Conservation (phyloP, 352 stramenopile species). For the Pythium phragmiticola region DNA sequence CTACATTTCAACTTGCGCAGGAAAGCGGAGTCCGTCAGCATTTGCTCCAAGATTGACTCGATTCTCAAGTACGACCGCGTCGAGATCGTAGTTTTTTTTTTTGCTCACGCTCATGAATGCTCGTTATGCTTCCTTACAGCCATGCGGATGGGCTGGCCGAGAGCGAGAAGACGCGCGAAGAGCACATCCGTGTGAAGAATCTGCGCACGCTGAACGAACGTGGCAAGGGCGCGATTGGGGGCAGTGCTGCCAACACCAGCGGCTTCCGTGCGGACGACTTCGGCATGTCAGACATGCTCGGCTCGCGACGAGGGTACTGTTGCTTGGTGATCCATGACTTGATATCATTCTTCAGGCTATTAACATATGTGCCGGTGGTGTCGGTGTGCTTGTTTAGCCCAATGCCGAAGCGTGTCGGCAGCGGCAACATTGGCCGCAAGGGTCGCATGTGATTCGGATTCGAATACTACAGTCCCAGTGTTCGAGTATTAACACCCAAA, state of each 20-base stretch:
- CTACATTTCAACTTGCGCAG: conserved; percentile 17
- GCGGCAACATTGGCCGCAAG: conserved; percentile 55
- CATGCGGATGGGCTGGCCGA: conserved; percentile 55
- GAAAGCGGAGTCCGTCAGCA: conserved; percentile 58
- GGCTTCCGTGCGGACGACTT: conserved; percentile 48
- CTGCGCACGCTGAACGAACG: conserved; percentile 45
- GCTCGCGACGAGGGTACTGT: conserved; percentile 46
- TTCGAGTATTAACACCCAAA: conserved; percentile 26
- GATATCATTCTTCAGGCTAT: neutral
- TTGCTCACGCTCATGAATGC: neutral
- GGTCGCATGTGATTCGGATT: conserved; percentile 46
- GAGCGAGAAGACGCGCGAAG: conserved; percentile 47
- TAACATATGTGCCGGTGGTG: neutral
- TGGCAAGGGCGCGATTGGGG: conserved; percentile 31
- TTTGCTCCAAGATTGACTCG: conserved; percentile 61
- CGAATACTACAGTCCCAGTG: conserved; percentile 6
- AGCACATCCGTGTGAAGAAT: conserved; percentile 57
- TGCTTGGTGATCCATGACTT: neutral
- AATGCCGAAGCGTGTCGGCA: conserved; percentile 23
- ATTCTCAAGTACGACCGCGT: conserved; percentile 49
- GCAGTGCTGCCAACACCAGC: conserved; percentile 13
- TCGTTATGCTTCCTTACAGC: conserved; percentile 22
- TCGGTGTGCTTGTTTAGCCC: neutral
- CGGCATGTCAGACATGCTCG: conserved; percentile 38
- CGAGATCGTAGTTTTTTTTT: neutral